These are phyloP conservation scores for Mucor irregularis DNA, from an alignment of 371 early-diverging fungal species.

Conservation along the genomic window DNA sequence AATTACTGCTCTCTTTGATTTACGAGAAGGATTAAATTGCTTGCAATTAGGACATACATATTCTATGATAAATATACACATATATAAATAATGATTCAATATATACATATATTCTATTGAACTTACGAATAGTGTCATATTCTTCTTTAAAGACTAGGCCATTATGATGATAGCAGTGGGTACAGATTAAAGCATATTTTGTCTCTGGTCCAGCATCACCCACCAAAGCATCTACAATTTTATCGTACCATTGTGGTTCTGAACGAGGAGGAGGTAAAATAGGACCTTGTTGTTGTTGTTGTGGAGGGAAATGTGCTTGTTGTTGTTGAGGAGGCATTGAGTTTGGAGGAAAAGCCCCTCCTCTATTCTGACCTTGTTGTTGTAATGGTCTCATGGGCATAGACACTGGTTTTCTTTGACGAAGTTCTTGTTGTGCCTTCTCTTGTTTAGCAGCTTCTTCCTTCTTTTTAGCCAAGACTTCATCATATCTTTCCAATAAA, in stretches of 20 bases:
- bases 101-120: no score
- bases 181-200: constrained; percentile 92
- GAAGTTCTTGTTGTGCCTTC: constrained; percentile 5
- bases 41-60: constrained; percentile 31
- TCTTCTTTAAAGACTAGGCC: constrained; percentile 89
- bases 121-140: constrained; percentile 69
- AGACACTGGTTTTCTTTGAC: constrained; percentile 20
- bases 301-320: constrained; percentile 4
- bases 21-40: constrained; percentile 32
- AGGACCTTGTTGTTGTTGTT: constrained; percentile 15
- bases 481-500: constrained; percentile 88
- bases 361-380: neutral
- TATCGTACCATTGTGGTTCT: constrained; percentile 74
- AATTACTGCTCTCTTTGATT: constrained; percentile 7
- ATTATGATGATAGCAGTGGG: constrained; percentile 87
- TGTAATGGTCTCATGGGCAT: constrained; percentile 8
- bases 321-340: constrained; percentile 12
- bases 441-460: constrained; percentile 7
- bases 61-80: constrained; percentile 9
- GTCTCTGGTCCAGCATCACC: constrained; percentile 83
- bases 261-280: constrained; percentile 16
- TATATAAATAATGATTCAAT: neutral
- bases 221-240: constrained; percentile 82
- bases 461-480: constrained; percentile 24
- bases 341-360: neutral